A percentile compares a stretch with the other conserved stretches of the same genome.
Evolutionary conservation across 352 stramenopile species (phyloP).

Genomic region (Blastocystis sp.): DNA sequence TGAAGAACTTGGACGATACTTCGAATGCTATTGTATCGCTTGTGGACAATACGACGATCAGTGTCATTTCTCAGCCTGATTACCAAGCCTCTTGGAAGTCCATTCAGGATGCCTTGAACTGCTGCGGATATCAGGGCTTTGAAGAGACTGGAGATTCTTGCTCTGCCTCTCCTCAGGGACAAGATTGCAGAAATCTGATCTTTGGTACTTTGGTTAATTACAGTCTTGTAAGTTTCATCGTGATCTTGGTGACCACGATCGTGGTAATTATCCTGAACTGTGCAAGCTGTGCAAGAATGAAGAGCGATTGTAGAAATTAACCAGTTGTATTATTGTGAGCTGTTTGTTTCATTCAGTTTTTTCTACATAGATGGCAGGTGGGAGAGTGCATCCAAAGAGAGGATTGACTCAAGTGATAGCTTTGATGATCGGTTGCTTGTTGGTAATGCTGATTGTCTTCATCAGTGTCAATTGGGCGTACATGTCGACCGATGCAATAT

Average conservation of each 20-base stretch:
- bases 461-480: constrained; percentile 14
- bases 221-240: not conserved
- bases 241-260: not conserved
- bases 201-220: not conserved
- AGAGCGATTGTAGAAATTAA: not conserved
- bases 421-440: not conserved
- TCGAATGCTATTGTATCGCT: not conserved
- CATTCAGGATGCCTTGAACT: constrained; percentile 6
- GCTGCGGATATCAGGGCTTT: constrained; percentile 16
- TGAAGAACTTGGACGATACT: not conserved
- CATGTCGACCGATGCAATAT: not conserved
- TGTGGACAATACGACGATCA: not conserved
- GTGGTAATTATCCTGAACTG: constrained; percentile 17
- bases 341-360: constrained; percentile 14
- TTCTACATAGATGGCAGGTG: not conserved
- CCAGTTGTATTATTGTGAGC: not conserved
- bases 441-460: not conserved
- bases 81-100: not conserved
- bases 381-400: not conserved
- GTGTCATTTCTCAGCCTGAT: not conserved
- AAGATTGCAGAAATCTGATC: not conserved
- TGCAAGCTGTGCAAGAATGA: not conserved
- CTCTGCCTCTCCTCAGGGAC: not conserved
- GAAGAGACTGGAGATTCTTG: not conserved
- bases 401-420: not conserved